Evolutionary conservation across 805 yeast species (phyloP), one percentile per base, ranked within the genome.

Genomic region (Starmerella asiatica): DNA sequence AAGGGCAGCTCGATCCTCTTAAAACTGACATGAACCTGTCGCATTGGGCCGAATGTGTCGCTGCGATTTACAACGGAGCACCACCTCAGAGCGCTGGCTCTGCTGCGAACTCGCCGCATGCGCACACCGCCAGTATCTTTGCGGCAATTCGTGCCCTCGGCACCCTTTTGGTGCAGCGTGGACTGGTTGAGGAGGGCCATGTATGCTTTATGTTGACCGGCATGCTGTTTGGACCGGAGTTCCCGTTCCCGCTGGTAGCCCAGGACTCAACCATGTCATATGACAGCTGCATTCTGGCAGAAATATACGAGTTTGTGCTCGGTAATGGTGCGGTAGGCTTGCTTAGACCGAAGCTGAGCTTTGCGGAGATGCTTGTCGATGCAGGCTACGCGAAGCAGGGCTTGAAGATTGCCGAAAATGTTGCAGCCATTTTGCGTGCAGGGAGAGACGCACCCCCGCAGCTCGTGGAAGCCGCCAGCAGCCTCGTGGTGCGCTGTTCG

Each of bases 321-420:
- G 50, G 45, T 21, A 43, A 27, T 24, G 49, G 29, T 44, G 47
- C 52, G 12, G 65, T 67, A 34, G 68, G 76, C 0, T 58, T 80
- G 49, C 53, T 79, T 14, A 65, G 73, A 0, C 64, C 71, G 47
- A 81, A 79, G 53, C 59, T 82, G 30, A 65, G 64, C 21, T 91
- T 81, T 51, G 91, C 91, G 0, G 68, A 69, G 34, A 60, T 68
- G 19, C 63, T 85, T 45, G 76, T 80, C 3, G 96, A 85, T 48
- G 61, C 67, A 44, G 91, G 88, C 2, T 55, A 61, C 27, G 54
- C 65, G 14, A 45, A 66, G 1, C 77, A 71, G 16, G 76, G 93
- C 2, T 75, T 39, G 11, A 29, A 27, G 2, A 51, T 68, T 23
- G 62, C 61, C 15, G 58, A 57, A 6, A 37, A 32, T 9, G 42